A percentile compares a stretch with the other conserved stretches of the same genome.
These are phyloP conservation scores for Acrodontium crateriforme DNA, from an alignment of 2,329 filamentous ascomycete species.

Conservation along the genomic window DNA sequence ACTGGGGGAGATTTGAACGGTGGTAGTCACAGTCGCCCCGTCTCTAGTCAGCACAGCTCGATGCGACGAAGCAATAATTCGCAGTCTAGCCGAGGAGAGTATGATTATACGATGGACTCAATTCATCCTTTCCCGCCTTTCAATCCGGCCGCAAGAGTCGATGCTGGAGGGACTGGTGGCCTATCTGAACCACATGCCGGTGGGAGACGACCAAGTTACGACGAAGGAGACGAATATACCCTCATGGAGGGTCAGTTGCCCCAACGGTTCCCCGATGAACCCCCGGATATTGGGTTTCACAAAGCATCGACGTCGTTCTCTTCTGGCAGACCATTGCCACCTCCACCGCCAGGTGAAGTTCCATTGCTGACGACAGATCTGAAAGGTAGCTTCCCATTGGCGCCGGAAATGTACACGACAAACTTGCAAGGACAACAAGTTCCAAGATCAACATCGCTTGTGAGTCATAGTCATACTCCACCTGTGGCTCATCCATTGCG, in stretches of 20 bases:
- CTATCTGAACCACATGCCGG: slow-evolving; percentile 57
- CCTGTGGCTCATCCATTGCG: slow-evolving; percentile 68
- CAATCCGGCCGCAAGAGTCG: slow-evolving; percentile 54
- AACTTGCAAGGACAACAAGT: slow-evolving; percentile 29
- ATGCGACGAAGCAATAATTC: slow-evolving; percentile 30
- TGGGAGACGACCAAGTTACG: slow-evolving; percentile 64
- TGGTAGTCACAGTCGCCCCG: slow-evolving; percentile 23
- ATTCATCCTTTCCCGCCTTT: slow-evolving; percentile 46
- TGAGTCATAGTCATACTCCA: slow-evolving; percentile 68
- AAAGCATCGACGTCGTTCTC: slow-evolving; percentile 52
- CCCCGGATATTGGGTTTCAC: slow-evolving; percentile 87
- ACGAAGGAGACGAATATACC: slow-evolving; percentile 70
- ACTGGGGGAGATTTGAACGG: slow-evolving; percentile 20
- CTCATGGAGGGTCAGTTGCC: slow-evolving; percentile 29
- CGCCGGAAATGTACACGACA: slow-evolving; percentile 13
- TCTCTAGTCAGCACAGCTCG: slow-evolving; percentile 32
- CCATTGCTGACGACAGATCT: slow-evolving; percentile 15
- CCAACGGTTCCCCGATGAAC: slow-evolving; percentile 38
- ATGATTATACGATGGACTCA: slow-evolving; percentile 32
- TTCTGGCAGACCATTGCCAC: slow-evolving; percentile 39
- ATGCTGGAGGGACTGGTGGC: slow-evolving; percentile 83
- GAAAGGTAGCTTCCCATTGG: slow-evolving; percentile 8
- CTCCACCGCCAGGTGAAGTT: slow-evolving; percentile 47
- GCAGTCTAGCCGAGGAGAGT: slow-evolving; percentile 26
- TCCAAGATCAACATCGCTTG: slow-evolving; percentile 66